Percentiles rank a stretch among this genome's conserved stretches.
Conservation (phyloP, 2,329 filamentous ascomycete species). For the Fusarium sp. region DNA sequence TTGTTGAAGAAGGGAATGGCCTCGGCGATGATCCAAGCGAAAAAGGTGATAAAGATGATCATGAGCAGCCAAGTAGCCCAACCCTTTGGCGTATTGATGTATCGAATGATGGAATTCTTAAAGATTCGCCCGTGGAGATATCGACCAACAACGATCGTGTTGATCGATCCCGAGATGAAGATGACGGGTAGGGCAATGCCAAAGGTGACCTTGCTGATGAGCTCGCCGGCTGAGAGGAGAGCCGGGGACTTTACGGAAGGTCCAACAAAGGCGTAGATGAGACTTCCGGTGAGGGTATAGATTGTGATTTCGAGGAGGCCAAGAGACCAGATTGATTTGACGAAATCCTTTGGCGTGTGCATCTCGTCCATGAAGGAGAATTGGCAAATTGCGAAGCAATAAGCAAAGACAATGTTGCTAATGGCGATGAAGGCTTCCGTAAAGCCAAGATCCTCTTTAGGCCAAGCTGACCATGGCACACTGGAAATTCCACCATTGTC, state of each 20-base stretch:
- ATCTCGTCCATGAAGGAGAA: constrained; percentile 4
- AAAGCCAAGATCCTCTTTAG: not conserved
- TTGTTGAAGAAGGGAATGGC: constrained; percentile 1
- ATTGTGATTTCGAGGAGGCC: not conserved
- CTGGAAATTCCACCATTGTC: not conserved
- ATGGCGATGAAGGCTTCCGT: not conserved
- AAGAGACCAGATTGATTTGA: not conserved
- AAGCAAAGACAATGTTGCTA: not conserved
- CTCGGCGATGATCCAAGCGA: constrained; percentile 2
- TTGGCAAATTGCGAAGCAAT: not conserved
- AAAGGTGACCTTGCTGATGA: not conserved
- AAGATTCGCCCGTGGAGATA: not conserved
- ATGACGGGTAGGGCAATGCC: not conserved
- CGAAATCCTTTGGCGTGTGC: not conserved
- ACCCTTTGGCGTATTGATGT: not conserved
- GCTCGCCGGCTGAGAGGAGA: not conserved
- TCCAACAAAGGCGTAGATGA: not conserved
- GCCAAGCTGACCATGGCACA: not conserved
- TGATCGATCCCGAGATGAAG: constrained; percentile 1
- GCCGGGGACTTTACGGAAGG: not conserved
- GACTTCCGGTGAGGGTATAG: not conserved
- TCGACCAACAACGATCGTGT: not conserved
- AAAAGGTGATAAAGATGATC: not conserved
- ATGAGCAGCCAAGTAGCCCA: not conserved
- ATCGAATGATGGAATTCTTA: not conserved